phyloP scores from a whole-genome alignment of 768 basidiomycete genomes.

The Auriculariales sp. region DNA sequence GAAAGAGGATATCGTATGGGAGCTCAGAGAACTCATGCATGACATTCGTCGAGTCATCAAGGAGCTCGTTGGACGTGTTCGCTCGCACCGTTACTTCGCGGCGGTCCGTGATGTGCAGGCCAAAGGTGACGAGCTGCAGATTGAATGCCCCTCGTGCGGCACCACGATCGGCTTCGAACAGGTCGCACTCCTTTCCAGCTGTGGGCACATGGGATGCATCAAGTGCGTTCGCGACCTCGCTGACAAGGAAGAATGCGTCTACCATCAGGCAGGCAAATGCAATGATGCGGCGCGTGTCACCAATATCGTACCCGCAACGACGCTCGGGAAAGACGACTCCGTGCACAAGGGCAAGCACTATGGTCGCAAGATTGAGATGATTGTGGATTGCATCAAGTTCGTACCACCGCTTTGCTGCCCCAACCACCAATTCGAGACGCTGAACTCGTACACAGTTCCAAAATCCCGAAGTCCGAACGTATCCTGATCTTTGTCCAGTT shows the following conservation, averaged over 20 bases:
- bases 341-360: slow-evolving; percentile 59
- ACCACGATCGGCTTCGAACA: slow-evolving; percentile 47
- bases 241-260: slow-evolving; percentile 69
- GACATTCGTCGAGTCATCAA: slow-evolving; percentile 71
- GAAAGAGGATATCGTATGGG: slow-evolving; percentile 54
- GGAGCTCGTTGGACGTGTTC: slow-evolving; percentile 79
- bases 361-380: slow-evolving; percentile 68
- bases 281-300: slow-evolving; percentile 66
- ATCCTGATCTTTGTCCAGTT: slow-evolving; percentile 94
- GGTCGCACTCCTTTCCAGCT: slow-evolving; percentile 77
- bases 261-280: slow-evolving; percentile 52
- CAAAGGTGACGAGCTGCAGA: slow-evolving; percentile 31
- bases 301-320: slow-evolving; percentile 70
- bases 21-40: slow-evolving; percentile 76
- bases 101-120: slow-evolving; percentile 83
- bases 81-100: slow-evolving; percentile 84
- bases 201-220: slow-evolving; percentile 78
- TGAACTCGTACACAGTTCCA: too few relatives aligned
- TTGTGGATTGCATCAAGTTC: slow-evolving; percentile 63
- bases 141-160: slow-evolving; percentile 50
- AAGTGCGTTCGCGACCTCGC: slow-evolving; percentile 60
- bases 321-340: slow-evolving; percentile 66
- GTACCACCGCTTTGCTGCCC: slow-evolving; percentile 16
- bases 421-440: too few relatives aligned
- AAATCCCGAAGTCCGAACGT: slow-evolving; percentile 65